Evolutionary conservation across 768 basidiomycete species (phyloP), one percentile per base, ranked within the genome.

Genomic region (Hygrocybe coccinea): DNA sequence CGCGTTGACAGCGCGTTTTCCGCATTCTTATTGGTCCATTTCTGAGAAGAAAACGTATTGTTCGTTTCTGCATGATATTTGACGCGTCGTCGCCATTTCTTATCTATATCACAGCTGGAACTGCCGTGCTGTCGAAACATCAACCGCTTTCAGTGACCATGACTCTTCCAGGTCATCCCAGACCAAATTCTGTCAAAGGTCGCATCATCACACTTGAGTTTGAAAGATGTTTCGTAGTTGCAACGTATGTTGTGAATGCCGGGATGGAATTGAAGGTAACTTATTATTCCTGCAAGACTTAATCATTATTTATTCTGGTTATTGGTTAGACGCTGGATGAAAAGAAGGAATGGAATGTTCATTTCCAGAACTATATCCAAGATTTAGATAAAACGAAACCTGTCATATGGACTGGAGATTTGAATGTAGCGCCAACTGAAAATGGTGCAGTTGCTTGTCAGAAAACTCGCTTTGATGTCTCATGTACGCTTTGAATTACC

Each of bases 151-250:
- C 74, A 19, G 80, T 90, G 2, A 74, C 76, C 11, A 82, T 77
- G 62, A 80, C 78, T 1, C 76, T 94, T n/a, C 89, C 91, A 2
- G 84, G 84, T 2, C 87, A 91, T 69, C 85, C 87, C 8, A 76
- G 88, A 53, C 78, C 85, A 5, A 67, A 67, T 3, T 65, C 70
- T 2, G 79, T 87, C 54, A 88, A 90, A 65, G 88, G 91, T 15
- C 82, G 91, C 21, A 85, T 92, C 39, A 68, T 91, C 33, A 91
- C 87, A 1, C 71, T 93, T n/a, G 91, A 94, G 67, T 95, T 89
- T 59, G 78, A 79, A 41, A 77, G 74, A 37, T 79, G 70, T 48
- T 93, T 83, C 59, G 60, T 95, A 6, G 73, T 94, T 33, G 87
- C 85, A 11, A 90, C 90, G 15, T 94, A 94, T 60, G 87, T 89